These are phyloP conservation scores for Chaetomium olivaceum DNA, from an alignment of 2,329 filamentous ascomycete genomes.

Conservation along the genomic window DNA sequence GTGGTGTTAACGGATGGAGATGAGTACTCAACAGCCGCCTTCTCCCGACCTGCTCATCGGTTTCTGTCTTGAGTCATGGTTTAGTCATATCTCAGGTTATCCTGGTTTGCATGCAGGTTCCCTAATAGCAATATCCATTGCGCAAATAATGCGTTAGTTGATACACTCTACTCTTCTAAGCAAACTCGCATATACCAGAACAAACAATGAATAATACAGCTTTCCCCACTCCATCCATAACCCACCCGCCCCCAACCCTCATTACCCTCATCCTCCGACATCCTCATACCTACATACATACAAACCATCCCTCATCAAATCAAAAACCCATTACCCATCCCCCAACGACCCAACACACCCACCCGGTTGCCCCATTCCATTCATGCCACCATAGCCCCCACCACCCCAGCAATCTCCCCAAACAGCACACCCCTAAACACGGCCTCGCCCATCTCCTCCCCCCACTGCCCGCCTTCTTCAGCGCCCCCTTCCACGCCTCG, in stretches of 20 bases:
- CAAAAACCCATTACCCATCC: neutral
- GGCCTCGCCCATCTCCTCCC: slow-evolving; percentile 73
- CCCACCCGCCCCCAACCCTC: neutral
- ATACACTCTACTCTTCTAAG: neutral
- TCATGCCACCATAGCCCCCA: slow-evolving; percentile 51
- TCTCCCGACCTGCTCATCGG: neutral
- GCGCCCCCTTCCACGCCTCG: slow-evolving; percentile 66
- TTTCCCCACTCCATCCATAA: neutral
- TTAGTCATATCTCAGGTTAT: neutral
- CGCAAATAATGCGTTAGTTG: neutral
- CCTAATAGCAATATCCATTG: neutral
- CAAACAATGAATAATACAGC: slow-evolving; percentile 6
- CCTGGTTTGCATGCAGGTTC: neutral
- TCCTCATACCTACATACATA: slow-evolving; percentile 27
- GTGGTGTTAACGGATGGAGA: neutral
- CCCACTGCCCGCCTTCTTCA: slow-evolving; percentile 76
- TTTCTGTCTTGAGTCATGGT: neutral
- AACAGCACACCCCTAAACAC: slow-evolving; percentile 79
- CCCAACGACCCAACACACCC: no score
- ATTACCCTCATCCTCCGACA: neutral
- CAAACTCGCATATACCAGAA: neutral
- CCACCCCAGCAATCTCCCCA: slow-evolving; percentile 65
- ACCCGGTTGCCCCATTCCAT: neutral
- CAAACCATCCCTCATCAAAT: slow-evolving; percentile 40
- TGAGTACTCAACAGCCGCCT: no score